These are phyloP conservation scores for Ramularia endophylla DNA, from an alignment of 2,329 filamentous ascomycete genomes.

Conservation along the genomic window DNA sequence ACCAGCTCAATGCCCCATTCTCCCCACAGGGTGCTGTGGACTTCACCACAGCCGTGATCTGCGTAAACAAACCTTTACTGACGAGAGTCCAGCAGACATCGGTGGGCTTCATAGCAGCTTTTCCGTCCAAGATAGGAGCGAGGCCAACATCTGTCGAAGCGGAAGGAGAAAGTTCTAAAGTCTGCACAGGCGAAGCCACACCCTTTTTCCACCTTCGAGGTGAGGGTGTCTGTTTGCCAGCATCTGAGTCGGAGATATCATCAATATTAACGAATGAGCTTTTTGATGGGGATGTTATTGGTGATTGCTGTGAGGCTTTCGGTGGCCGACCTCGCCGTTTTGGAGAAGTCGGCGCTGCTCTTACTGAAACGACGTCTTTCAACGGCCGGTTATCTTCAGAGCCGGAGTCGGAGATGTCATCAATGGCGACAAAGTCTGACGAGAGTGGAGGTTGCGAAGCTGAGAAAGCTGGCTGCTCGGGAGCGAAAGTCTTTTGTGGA, in stretches of 20 bases:
- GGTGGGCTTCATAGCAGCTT: slow-evolving; percentile 15
- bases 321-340: background rate
- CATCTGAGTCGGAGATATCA: slow-evolving; percentile 1
- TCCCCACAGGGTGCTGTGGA: slow-evolving; percentile 38
- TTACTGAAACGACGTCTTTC: background rate
- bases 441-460: slow-evolving; percentile 16
- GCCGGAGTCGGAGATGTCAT: slow-evolving; percentile 32
- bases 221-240: slow-evolving; percentile 17
- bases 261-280: background rate
- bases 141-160: no score
- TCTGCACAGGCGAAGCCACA: background rate
- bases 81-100: slow-evolving; percentile 29
- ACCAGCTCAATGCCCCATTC: slow-evolving; percentile 57
- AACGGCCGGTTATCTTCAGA: slow-evolving; percentile 12
- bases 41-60: slow-evolving; percentile 46
- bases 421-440: slow-evolving; percentile 23
- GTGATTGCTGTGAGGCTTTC: slow-evolving; percentile 1
- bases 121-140: no score
- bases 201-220: slow-evolving; percentile 1
- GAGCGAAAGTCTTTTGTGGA: no score
- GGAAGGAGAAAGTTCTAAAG: slow-evolving; percentile 2
- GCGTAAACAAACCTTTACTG: slow-evolving; percentile 36
- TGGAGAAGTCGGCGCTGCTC: background rate
- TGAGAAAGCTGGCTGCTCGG: slow-evolving; percentile 2
- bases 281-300: no score